Evolutionary conservation across 495 filamentous ascomycete genomes (phyloP), one percentile per base, ranked within the genome.

Genomic region (Aspergillus sparsus): DNA sequence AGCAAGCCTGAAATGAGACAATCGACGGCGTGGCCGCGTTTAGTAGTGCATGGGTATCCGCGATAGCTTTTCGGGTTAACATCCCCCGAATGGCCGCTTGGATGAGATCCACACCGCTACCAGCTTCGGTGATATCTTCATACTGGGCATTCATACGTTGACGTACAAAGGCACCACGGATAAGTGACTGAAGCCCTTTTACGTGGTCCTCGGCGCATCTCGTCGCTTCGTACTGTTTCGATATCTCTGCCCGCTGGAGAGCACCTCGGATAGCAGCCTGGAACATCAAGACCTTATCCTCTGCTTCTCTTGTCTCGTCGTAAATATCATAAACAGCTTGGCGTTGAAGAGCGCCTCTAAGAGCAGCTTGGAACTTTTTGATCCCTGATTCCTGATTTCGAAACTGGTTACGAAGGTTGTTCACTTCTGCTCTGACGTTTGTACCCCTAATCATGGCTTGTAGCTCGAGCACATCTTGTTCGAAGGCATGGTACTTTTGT

Each of bases 381-480:
- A 89, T 76, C 2, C 84, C 83, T 58, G 82, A 76, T 35, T 80
- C 77, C 31, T 86, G 83, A 61, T 73, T 74, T 52, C 80, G 78
- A 62, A 92, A 75, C 60, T 82, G 78, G 65, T 80, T 83, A 66
- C 80, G 87, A 58, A 90, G 77, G 54, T 82, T 75, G 62, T 84
- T 84, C 58, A 88, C 81, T 69, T 90, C 76, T 49, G 82, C 77
- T 65, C 95, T 83, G 42, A 86, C 85, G 72, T 88, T 93, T 42
- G 82, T 81, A 4, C 87, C 95, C 66, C 94, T 82, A 56, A 93
- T 83, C 33, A 95, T 76, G 63, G 87, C 94, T 72, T 98, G 94
- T n/a, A 98, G 73, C 55, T 83, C 80, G 32, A 94, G 74, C 39
- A 98, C 81, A 49, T 93, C 83, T 12, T 73, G 67, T 66, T 93